Conservation (phyloP, 108 stramenopile genomes). For the Aureococcus anophagefferens region DNA sequence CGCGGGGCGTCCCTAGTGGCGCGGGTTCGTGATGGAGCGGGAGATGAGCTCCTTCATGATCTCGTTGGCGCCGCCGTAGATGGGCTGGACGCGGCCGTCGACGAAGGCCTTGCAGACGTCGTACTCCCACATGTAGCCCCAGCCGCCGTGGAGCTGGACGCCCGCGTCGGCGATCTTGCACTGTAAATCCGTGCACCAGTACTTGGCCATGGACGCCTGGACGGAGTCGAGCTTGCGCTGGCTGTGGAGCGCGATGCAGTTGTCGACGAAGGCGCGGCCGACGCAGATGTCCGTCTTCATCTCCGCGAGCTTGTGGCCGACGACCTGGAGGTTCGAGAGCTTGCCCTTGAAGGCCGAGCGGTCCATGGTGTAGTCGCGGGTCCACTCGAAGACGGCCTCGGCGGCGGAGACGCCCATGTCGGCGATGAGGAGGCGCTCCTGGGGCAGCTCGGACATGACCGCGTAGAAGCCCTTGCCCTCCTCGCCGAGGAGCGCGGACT, state of each 20-base stretch:
- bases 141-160: slow-evolving; percentile 23
- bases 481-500: slow-evolving; percentile 9
- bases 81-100: slow-evolving; percentile 19
- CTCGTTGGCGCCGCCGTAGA: slow-evolving; percentile 27
- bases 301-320: slow-evolving; percentile 17
- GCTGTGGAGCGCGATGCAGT: slow-evolving; percentile 18
- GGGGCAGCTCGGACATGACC: slow-evolving; percentile 23
- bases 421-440: slow-evolving; percentile 25
- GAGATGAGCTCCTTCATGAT: slow-evolving; percentile 23
- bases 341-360: slow-evolving; percentile 14
- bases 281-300: slow-evolving; percentile 20
- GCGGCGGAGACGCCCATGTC: slow-evolving; percentile 12
- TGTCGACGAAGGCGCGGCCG: slow-evolving; percentile 22
- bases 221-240: slow-evolving; percentile 11
- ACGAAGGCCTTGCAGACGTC: slow-evolving; percentile 10
- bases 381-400: slow-evolving; percentile 10
- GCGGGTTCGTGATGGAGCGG: slow-evolving; percentile 12
- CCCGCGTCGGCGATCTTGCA: slow-evolving; percentile 15
- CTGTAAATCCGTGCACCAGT: slow-evolving; percentile 19
- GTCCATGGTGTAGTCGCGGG: slow-evolving; percentile 10
- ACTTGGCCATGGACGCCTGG: slow-evolving; percentile 22
- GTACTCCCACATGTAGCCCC: slow-evolving; percentile 26
- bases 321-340: slow-evolving; percentile 14
- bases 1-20: neutral
- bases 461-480: slow-evolving; percentile 14